Conservation (phyloP, 192 early-diverging fungal species). For the Coemansia nantahalensis region DNA sequence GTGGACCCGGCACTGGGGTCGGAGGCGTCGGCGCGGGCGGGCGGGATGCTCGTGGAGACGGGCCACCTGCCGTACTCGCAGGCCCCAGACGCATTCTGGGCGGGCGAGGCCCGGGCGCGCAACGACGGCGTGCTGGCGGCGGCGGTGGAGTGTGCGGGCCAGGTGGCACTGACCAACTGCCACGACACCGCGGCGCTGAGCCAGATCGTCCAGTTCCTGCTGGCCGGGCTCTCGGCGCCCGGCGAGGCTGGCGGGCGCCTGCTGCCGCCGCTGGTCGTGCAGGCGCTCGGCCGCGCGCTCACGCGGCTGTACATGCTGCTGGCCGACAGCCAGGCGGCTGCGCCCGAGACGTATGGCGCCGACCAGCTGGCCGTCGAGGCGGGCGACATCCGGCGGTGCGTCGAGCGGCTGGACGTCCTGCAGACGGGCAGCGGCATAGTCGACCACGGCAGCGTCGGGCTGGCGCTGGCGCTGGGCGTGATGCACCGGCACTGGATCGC, state of each 20-base stretch:
- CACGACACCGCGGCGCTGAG: slow-evolving; percentile 18
- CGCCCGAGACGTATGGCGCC: slow-evolving; percentile 17
- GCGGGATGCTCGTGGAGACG: slow-evolving; percentile 2
- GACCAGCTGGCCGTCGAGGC: slow-evolving; percentile 19
- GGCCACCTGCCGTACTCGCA: slow-evolving; percentile 3
- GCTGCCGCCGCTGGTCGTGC: slow-evolving; percentile 7
- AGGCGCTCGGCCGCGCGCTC: slow-evolving; percentile 17
- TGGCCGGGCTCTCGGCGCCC: slow-evolving; percentile 13
- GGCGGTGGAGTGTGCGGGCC: slow-evolving; percentile 28
- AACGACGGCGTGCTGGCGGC: slow-evolving; percentile 24
- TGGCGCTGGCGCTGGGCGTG: slow-evolving; percentile 20
- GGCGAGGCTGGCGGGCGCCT: background rate
- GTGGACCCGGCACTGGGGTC: slow-evolving; percentile 16
- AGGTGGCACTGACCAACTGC: slow-evolving; percentile 9
- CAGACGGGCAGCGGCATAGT: background rate
- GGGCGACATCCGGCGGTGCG: slow-evolving; percentile 31
- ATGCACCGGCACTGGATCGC: slow-evolving; percentile 43
- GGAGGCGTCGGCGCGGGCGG: slow-evolving; percentile 13
- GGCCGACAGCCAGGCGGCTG: background rate
- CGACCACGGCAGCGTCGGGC: slow-evolving; percentile 10
- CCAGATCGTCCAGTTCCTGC: slow-evolving; percentile 17
- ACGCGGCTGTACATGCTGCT: slow-evolving; percentile 8
- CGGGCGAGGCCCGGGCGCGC: background rate
- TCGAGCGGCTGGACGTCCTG: slow-evolving; percentile 31
- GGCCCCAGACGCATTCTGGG: slow-evolving; percentile 15